Evolutionary conservation across 192 early-diverging fungal species (phyloP), one percentile per base, ranked within the genome.

Genomic region (Tieghemiomyces parasiticus): DNA sequence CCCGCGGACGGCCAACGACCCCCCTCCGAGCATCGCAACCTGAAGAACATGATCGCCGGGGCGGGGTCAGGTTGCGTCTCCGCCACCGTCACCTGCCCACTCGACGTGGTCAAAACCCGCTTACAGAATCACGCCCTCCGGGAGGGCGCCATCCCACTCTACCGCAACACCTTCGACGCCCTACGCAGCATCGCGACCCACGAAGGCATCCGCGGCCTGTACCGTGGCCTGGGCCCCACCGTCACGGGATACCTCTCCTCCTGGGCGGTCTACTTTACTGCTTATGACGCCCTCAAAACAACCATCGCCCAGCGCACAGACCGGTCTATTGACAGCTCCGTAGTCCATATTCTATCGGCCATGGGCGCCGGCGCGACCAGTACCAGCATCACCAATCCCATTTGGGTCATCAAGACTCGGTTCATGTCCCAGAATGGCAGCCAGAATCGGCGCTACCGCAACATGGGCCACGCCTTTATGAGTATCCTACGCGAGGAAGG

Each of bases 51-150:
- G 9, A 67, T 90, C 59, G 85, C 91, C 29, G 91, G 91, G 46
- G 91, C 88, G 6, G 82, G 78, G 31, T 85, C 87, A 26, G 91
- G 89, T 56, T 73, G 79, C 64, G 87, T 90, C 29, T 81, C 89
- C 16, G 85, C 89, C 6, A 73, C 89, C 22, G 80, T 91, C 22
- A 90, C 87, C 12, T 90, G 89, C 69, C 94, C 94, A 4, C 69
- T 97, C 29, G 94, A 97, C 69, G 89, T 97, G 25, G 86, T 93
- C 47, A 97, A 97, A 62, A 88, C 92, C 26, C 75, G 94, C 35
- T 72, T 95, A 52, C 94, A 97, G 72, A 92, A 97, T 67, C 89
- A 93, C 65, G 74, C 70, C 45, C 60, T 60, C 24, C 35, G 61
- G 19, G 35, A 63, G 28, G 69, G 68, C 26, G 61, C 67, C 10